phyloP scores from a whole-genome alignment of 495 filamentous ascomycete genomes.

The Recurvomyces mirabilis region DNA sequence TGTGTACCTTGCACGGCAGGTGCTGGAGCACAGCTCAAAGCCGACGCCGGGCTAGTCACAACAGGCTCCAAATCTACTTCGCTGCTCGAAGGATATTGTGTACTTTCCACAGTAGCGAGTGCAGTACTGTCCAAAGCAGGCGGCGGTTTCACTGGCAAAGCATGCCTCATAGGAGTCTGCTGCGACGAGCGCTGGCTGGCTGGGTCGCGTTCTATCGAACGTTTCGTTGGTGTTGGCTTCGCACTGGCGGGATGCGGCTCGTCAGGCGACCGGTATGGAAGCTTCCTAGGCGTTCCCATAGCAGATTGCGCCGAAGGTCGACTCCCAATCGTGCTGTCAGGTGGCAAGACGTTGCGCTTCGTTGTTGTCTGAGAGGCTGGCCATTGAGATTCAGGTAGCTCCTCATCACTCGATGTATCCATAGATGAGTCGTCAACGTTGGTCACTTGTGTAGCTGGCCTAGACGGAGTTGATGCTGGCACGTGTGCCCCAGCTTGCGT shows the following conservation, averaged over 20 bases:
- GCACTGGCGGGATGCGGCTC: background rate
- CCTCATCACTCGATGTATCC: background rate
- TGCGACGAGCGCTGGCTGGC: background rate
- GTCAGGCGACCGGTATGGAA: background rate
- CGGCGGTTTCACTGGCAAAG: background rate
- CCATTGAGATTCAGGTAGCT: constrained; percentile 4
- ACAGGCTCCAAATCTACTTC: no score
- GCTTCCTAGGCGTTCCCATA: background rate
- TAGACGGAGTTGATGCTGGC: background rate
- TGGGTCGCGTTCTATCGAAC: background rate
- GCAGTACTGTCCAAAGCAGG: no score
- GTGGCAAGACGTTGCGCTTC: constrained; percentile 2
- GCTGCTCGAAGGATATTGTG: no score
- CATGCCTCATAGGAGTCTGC: background rate
- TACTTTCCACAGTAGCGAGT: no score
- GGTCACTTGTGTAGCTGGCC: no score
- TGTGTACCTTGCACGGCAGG: constrained; percentile 11
- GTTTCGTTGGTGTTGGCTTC: background rate
- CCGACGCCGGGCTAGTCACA: no score
- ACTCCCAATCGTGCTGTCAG: constrained; percentile 11
- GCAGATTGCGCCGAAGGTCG: background rate
- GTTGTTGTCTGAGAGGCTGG: background rate
- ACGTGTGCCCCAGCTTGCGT: background rate
- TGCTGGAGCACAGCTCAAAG: no score
- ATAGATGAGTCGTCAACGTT: background rate